These are phyloP conservation scores for Trypethelium eluteriae DNA, from an alignment of 495 filamentous ascomycete species.

Conservation along the genomic window DNA sequence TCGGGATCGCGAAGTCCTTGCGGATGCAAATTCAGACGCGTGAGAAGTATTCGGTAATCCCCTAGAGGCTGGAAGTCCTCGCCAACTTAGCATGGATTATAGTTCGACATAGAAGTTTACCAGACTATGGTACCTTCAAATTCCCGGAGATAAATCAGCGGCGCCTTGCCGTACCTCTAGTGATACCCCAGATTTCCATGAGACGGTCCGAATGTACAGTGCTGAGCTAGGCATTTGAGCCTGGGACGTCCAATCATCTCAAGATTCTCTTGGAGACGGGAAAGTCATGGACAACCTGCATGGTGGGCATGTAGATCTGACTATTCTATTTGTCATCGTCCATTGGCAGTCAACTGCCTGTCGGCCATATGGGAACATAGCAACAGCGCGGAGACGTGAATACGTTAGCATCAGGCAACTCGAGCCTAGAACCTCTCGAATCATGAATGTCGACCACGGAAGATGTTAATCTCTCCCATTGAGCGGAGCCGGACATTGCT, in stretches of 20 bases:
- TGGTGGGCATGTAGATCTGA: not conserved
- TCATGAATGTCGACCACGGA: not conserved
- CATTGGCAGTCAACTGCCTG: not conserved
- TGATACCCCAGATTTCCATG: not conserved
- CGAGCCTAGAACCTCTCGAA: not conserved
- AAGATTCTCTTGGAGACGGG: not conserved
- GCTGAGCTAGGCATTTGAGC: not conserved
- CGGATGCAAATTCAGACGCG: not conserved
- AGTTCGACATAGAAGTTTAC: not conserved
- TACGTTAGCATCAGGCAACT: not conserved
- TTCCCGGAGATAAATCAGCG: conserved; percentile 1
- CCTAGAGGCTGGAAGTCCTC: not conserved
- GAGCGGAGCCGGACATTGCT: not conserved
- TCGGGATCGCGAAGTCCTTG: not conserved
- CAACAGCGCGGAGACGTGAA: not conserved
- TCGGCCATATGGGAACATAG: not conserved
- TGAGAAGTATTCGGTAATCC: not conserved
- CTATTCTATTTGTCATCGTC: not conserved
- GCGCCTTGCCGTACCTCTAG: conserved; percentile 4
- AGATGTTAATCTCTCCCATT: not conserved
- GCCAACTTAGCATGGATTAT: not conserved
- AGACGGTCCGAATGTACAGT: not conserved
- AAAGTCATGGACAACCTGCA: not conserved
- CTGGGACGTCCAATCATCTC: conserved; percentile 2
- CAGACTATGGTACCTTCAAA: not conserved